Evolutionary conservation across 805 yeast species (phyloP).

Genomic region (Vanderwaltozyma verrucispora): DNA sequence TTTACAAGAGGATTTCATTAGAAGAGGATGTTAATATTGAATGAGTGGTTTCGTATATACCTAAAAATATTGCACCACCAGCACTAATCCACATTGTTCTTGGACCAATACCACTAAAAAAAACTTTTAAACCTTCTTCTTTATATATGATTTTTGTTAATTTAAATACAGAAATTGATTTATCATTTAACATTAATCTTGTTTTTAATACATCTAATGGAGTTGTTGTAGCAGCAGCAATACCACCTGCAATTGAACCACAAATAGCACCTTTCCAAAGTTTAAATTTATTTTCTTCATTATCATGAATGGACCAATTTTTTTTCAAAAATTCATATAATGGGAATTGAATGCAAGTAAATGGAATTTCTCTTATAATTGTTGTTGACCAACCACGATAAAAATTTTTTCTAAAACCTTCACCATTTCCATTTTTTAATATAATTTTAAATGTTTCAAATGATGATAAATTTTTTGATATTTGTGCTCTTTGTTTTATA

Average conservation of each 20-base stretch:
- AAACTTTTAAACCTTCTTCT: slow-evolving; percentile 68
- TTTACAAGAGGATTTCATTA: slow-evolving; percentile 8
- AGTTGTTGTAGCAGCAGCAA: slow-evolving; percentile 74
- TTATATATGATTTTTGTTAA: slow-evolving; percentile 43
- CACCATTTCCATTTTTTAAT: slow-evolving; percentile 56
- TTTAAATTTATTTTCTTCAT: slow-evolving; percentile 28
- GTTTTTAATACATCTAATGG: slow-evolving; percentile 76
- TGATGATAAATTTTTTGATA: slow-evolving; percentile 45
- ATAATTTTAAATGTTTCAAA: slow-evolving; percentile 55
- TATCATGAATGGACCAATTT: slow-evolving; percentile 38
- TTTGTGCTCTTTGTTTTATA: slow-evolving; percentile 88
- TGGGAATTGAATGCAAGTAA: slow-evolving; percentile 93
- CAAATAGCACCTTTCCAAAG: slow-evolving; percentile 75
- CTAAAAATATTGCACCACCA: slow-evolving; percentile 96
- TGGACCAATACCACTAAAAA: slow-evolving; percentile 84
- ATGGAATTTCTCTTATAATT: slow-evolving; percentile 90
- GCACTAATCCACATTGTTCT: slow-evolving; percentile 96
- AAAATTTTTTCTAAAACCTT: slow-evolving; percentile 66
- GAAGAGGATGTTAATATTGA: slow-evolving; percentile 19
- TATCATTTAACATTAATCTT: slow-evolving; percentile 66
- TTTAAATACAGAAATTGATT: slow-evolving; percentile 34
- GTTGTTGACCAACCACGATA: slow-evolving; percentile 94
- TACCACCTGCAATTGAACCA: slow-evolving; percentile 74
- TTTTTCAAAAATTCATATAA: slow-evolving; percentile 75
- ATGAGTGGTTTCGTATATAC: slow-evolving; percentile 74